Base-by-base conservation (phyloP, 2,329 filamentous ascomycete genomes). In the Aspergillus sp. region DNA sequence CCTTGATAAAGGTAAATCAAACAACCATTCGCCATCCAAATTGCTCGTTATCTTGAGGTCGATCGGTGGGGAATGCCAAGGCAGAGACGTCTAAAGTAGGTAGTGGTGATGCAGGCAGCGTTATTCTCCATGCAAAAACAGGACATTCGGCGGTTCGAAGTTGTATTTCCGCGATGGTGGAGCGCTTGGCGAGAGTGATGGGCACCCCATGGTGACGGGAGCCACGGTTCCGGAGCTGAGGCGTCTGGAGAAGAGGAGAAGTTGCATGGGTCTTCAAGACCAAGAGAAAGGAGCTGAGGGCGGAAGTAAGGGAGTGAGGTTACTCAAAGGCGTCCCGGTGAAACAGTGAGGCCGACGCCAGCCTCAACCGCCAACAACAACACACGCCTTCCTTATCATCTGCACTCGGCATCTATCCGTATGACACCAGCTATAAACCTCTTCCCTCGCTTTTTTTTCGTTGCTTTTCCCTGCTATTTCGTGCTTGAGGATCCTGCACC, bases 31-130 rank as follows among this genome's bases (percentile, higher is more conserved):
- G 37, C 37, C 35, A 40, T 47, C 14, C 23, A 48, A 46, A 39
- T 52, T 45, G 14, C 45, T 56, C 44, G 40, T 41, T 54, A 58
- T 55, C 57, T 52, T 31, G 19, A 5, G 41, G 50, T 51, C 57
- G 57, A 56, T 56, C 53, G 47, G 57, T 59, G 57, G 57, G 46
- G 43, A 27, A 27, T 41, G 57, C 57, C 57, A 59, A 59, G 57
- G 17, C 15, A 48, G 48, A 53, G 57, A 52, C 15, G 19, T 56
- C 56, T n/a, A 45, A 46, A 56, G 21, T 54, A 33, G 43, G 47
- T 35, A 19, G 27, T 21, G 14, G 25, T 51, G 27, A 40, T 48
- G 35, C 41, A 56, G 57, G 52, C 52, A 59, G 44, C 48, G 49
- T 49, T 45, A 40, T 59, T 59, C 48, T 37, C 14, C 3, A 11